Base-by-base conservation (phyloP, 768 basidiomycete genomes). In the Podaxis sp. region DNA sequence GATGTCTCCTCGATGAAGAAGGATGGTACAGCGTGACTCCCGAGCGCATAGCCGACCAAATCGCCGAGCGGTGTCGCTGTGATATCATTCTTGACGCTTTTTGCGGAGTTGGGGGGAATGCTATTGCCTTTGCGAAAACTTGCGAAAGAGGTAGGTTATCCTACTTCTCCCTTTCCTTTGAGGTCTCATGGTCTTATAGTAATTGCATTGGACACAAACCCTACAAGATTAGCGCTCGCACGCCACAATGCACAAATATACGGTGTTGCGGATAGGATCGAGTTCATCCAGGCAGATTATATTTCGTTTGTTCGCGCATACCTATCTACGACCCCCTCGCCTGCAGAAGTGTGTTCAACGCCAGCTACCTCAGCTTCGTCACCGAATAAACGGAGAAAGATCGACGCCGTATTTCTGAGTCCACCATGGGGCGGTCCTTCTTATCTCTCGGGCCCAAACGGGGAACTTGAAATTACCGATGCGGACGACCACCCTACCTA, bases 1-100 rank as follows among this genome's bases (percentile, higher is more conserved):
- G 95, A 0, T 93, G 94, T 69, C 78, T 97, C 1, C 76, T 98
- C 10, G 97, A 98, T 64, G 86, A 91, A 65, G 93, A 96, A 71
- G 96, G 96, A n/a, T 98, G 95, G 96, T 98, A 90, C 74, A 94
- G 91, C 63, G 89, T 98, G 61, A 99, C 97, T 0, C 96, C 97
- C 0, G 95, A 98, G 68, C 81, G 80, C 40, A 86, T 99, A n/a
- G 97, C 95, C 6, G 74, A 84, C 62, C 95, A 93, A 70, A 98
- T 98, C 48, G 96, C 97, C 0, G 90, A 96, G 65, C 79, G 95
- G 23, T 97, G 96, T 77, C 83, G 90, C 6, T 93, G 89, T 64
- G 85, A 85, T 62, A 88, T 88, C 3, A 79, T 97, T 62, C 79
- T 96, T 37, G 97, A 98, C 69, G 93, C 95, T 0, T 99, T 98